Evolutionary conservation across 2,329 filamentous ascomycete genomes (phyloP), one percentile per base, ranked within the genome.

Genomic region (Akanthomyces uredinophilus): DNA sequence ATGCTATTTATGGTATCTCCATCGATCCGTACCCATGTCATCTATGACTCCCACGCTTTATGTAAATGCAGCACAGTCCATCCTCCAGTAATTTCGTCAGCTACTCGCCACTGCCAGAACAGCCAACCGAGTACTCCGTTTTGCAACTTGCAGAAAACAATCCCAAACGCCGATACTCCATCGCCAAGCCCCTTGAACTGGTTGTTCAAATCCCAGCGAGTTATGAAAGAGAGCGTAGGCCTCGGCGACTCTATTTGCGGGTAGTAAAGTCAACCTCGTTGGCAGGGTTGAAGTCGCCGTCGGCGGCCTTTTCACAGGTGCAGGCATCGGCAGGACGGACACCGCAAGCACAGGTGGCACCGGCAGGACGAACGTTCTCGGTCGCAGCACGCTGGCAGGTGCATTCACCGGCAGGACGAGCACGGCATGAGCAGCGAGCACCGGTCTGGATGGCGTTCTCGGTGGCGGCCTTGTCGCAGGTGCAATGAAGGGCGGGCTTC

Each of bases 191-290:
- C 16, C 24, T 5, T 18, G 18, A 37, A 24, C 44, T 16, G 35
- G 27, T 14, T 18, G 22, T 49, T 43, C 43, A 47, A 22, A 43
- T 24, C 1, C 43, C 22, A 69, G 29, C 50, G 20, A 37, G 20
- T 3, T 39, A n/a, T 35, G 22, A 6, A 32, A 44, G 20, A 16
- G 1, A 50, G 11, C 14, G 11, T 16, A 14, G 22, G 13, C 20
- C 5, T 11, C 43, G 24, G 13, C 5, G 11, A 13, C 22, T 32
- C 13, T 75, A 82, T 68, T 78, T 77, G 78, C 83, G 86, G 60
- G 88, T 91, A 43, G 92, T 97, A 72, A 96, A 97, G 76, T 97
- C 93, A 55, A 84, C 90, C 84, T 97, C 93, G 68, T 88, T 81
- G 32, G 75, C 73, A 52, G 86, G 82, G 67, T 89, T 85, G 63